Base-by-base conservation (phyloP, 768 basidiomycete genomes). In the Tylopilus subfusipes region DNA sequence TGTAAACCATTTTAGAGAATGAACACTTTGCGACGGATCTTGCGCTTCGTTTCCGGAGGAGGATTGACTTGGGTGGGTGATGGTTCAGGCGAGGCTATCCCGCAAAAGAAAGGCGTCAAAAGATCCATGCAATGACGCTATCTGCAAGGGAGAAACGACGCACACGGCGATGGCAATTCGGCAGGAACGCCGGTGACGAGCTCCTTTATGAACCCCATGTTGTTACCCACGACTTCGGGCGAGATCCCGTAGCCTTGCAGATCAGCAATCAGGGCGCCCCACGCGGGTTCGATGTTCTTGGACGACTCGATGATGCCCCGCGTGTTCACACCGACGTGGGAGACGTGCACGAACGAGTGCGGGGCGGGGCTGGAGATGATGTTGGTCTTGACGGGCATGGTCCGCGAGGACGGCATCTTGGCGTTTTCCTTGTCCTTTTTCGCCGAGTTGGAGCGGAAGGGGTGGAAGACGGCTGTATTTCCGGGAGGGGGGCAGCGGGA, bases 311-410 rank as follows among this genome's bases (percentile, higher is more conserved):
- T 74, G 50, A 70, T 67, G 5, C 81, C 82, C 9, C 75, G 71
- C 50, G 70, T 72, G 60, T 77, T 78, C 46, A 84, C 68, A 9
- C 85, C 85, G 48, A 87, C 78, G 64, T 88, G 86, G 21, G 81
- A 77, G 50, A 86, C 74, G 61, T 88, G 86, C 53, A 80, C 78
- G 66, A 87, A 88, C 21, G 85, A 82, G 52, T 82, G 76, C 5
- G 81, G 77, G 0, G 77, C 69, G 0, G 86, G 85, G 18, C 76
- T 64, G 14, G 85, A 85, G 58, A 88, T 82, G 72, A 81, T 72
- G 53, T 58, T 57, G 21, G 63, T 24, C 57, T 58, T 66, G 57
- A 69, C 45, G 59, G 70, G 56, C 57, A 67, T 63, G 72, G 67
- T 30, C 72, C 76, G 62, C 72, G 29, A 11, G 72, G 76, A 59